These are phyloP conservation scores for Schwanniomyces polymorphus DNA, from an alignment of 805 yeast species.

Conservation along the genomic window DNA sequence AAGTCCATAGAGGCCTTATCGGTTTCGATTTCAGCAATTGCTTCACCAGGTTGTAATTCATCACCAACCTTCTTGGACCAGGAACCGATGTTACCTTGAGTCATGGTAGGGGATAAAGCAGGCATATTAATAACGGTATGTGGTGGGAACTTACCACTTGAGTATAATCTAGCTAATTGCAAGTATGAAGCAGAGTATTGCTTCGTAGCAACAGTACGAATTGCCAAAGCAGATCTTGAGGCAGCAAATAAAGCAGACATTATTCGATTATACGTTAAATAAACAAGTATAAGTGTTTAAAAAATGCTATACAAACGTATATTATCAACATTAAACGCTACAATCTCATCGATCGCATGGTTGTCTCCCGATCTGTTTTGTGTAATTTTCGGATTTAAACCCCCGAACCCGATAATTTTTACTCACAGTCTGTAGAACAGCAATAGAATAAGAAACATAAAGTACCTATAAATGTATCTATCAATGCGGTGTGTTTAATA, in stretches of 20 bases:
- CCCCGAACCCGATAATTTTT: constrained; percentile 13
- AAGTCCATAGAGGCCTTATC: constrained; percentile 98
- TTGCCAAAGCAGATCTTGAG: constrained; percentile 28
- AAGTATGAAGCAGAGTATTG: constrained; percentile 17
- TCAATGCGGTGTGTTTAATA: background rate
- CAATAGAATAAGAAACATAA: too few species aligned
- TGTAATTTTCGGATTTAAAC: constrained; percentile 17
- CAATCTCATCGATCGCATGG: constrained; percentile 21
- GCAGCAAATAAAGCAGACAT: constrained; percentile 40
- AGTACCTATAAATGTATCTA: too few species aligned
- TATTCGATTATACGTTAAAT: constrained; percentile 1
- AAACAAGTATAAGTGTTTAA: background rate
- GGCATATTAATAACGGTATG: constrained; percentile 96
- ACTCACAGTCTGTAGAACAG: background rate
- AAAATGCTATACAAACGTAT: background rate
- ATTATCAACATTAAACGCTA: background rate
- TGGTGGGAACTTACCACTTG: constrained; percentile 60
- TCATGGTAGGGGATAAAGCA: constrained; percentile 99
- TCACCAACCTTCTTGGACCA: constrained; percentile 95
- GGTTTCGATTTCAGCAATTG: constrained; percentile 95
- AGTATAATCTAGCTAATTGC: constrained; percentile 40
- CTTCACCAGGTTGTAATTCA: constrained; percentile 84
- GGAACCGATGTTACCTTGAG: constrained; percentile 85
- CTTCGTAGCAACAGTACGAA: constrained; percentile 16
- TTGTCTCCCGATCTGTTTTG: constrained; percentile 25